phyloP scores from a whole-genome alignment of 2,329 filamentous ascomycete genomes.

The Epichloe sylvatica region DNA sequence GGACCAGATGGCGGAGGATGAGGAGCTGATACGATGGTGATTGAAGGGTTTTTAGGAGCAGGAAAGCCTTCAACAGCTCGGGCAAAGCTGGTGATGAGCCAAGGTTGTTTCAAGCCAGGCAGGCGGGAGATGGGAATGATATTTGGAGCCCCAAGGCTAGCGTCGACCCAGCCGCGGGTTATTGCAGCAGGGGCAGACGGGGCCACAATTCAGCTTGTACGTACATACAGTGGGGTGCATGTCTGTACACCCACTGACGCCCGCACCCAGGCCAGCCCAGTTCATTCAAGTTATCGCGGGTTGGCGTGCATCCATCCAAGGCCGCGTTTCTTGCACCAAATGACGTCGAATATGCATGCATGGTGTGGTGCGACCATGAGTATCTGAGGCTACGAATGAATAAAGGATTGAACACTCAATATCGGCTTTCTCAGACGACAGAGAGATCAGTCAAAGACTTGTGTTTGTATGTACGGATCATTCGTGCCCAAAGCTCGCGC shows the following conservation, averaged over 20 bases:
- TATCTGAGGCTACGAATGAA: too few species aligned
- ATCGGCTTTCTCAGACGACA: too few species aligned
- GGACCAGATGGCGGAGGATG: not conserved
- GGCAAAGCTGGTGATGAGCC: not conserved
- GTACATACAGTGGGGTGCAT: too few species aligned
- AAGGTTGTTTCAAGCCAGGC: not conserved
- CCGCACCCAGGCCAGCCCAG: too few species aligned
- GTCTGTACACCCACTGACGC: too few species aligned
- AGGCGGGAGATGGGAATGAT: not conserved
- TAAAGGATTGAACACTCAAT: too few species aligned
- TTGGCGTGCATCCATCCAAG: too few species aligned
- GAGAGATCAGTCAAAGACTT: too few species aligned
- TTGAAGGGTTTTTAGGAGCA: not conserved
- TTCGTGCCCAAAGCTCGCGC: too few species aligned
- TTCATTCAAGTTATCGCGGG: too few species aligned
- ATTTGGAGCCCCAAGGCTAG: not conserved
- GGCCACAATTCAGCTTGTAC: not conserved
- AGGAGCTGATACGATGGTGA: not conserved
- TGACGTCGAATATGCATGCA: not conserved
- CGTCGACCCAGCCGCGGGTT: not conserved
- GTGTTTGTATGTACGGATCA: too few species aligned
- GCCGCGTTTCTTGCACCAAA: not conserved
- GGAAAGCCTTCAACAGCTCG: slow-evolving; percentile 1
- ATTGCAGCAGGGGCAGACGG: not conserved
- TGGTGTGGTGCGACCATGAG: not conserved